phyloP scores from a whole-genome alignment of 495 filamentous ascomycete genomes.

The Apodospora peruviana region DNA sequence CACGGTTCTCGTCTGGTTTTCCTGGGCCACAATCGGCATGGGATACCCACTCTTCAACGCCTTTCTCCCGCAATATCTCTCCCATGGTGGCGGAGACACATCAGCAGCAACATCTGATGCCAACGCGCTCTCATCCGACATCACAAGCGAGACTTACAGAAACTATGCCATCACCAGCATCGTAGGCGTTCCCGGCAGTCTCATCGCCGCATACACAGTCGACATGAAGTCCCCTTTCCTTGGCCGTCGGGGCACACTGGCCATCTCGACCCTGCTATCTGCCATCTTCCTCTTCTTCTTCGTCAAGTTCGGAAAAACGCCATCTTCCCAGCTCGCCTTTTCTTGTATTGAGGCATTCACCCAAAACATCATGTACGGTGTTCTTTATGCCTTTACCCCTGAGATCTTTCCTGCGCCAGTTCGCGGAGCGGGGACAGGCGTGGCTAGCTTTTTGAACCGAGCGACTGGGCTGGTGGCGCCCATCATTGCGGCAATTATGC shows the following conservation, averaged over 20 bases:
- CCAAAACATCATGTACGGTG: conserved; percentile 81
- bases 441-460: conserved; percentile 69
- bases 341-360: conserved; percentile 72
- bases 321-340: conserved; percentile 60
- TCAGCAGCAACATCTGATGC: conserved; percentile 11
- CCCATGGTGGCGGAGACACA: conserved; percentile 47
- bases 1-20: conserved; percentile 53
- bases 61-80: conserved; percentile 76
- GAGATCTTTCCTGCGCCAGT: conserved; percentile 79
- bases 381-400: conserved; percentile 79
- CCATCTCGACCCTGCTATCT: conserved; percentile 60
- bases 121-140: conserved; percentile 10
- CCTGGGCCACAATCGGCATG: conserved; percentile 50
- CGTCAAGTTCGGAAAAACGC: conserved; percentile 46
- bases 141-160: conserved; percentile 50
- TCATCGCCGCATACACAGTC: conserved; percentile 66
- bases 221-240: conserved; percentile 58
- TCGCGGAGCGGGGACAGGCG: conserved; percentile 71
- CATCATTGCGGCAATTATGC: conserved; percentile 65
- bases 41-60: conserved; percentile 78
- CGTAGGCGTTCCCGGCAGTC: conserved; percentile 65
- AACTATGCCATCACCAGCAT: conserved; percentile 72
- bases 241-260: conserved; percentile 69
- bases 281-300: conserved; percentile 67
- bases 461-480: conserved; percentile 71